Percentiles rank a stretch among this genome's conserved stretches.
phyloP scores from a whole-genome alignment of 805 yeast genomes.

The Osmozyma mogii region DNA sequence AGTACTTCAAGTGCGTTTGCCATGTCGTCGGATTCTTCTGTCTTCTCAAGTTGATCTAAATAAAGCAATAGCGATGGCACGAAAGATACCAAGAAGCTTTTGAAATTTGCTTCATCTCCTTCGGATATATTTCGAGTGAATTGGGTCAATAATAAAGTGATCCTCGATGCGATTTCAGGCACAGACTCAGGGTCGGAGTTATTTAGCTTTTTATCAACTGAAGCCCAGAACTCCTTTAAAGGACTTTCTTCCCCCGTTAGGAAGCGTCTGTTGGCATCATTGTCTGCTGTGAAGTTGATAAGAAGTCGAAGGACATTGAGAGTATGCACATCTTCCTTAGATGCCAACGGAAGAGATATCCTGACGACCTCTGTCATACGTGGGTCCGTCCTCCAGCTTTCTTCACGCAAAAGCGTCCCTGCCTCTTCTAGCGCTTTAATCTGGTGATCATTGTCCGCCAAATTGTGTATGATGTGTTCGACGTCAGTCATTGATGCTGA shows the following conservation, averaged over 20 bases:
- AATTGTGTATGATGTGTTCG: slow-evolving; percentile 1
- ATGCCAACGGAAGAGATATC: slow-evolving; percentile 2
- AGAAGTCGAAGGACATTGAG: slow-evolving; percentile 21
- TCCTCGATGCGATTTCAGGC: too few relatives aligned
- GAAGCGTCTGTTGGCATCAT: slow-evolving; percentile 14
- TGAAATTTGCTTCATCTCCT: background rate
- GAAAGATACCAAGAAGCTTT: slow-evolving; percentile 6
- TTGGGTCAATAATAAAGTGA: too few relatives aligned
- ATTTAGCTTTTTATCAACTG: slow-evolving; percentile 2
- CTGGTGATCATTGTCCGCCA: background rate
- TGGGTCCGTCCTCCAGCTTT: slow-evolving; percentile 9
- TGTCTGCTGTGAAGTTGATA: slow-evolving; percentile 30
- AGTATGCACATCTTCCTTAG: slow-evolving; percentile 1
- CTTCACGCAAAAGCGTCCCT: slow-evolving; percentile 15
- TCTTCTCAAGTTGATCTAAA: too few relatives aligned
- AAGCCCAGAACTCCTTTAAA: slow-evolving; percentile 1
- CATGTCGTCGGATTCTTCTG: too few relatives aligned
- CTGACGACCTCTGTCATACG: slow-evolving; percentile 5
- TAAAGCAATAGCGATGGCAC: slow-evolving; percentile 1
- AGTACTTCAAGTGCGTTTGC: too few relatives aligned
- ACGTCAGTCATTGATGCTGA: too few relatives aligned
- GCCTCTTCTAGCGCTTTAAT: slow-evolving; percentile 4
- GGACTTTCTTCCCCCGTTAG: background rate
- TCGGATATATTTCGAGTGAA: too few relatives aligned
- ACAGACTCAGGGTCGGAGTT: too few relatives aligned